Evolutionary conservation across 495 filamentous ascomycete genomes (phyloP).

Genomic region (Podospora pseudopauciseta): DNA sequence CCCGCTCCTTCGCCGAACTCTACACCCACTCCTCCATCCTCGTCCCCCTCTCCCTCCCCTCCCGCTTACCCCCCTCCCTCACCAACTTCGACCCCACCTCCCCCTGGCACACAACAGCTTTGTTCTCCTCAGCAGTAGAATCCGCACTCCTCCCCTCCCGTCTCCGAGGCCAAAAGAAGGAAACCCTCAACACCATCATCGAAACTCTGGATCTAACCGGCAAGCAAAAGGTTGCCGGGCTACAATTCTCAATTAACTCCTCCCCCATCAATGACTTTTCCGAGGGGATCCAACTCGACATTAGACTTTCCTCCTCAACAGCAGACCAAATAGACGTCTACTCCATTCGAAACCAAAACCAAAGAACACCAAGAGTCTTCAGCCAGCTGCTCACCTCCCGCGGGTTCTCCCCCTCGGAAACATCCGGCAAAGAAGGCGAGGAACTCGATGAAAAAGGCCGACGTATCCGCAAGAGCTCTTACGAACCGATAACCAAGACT

Average conservation of each 20-base stretch:
- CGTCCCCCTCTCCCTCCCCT: constrained; percentile 67
- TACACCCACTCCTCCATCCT: constrained; percentile 71
- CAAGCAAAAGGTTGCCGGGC: constrained; percentile 72
- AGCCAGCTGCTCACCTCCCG: constrained; percentile 30
- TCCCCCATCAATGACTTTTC: constrained; percentile 14
- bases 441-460: constrained; percentile 18
- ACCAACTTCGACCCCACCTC: constrained; percentile 57
- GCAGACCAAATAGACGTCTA: constrained; percentile 27
- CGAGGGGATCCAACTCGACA: constrained; percentile 26
- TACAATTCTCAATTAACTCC: constrained; percentile 52
- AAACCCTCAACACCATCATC: constrained; percentile 60
- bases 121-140: constrained; percentile 76
- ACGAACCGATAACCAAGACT: constrained; percentile 28
- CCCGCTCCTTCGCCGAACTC: constrained; percentile 62
- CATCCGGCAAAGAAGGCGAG: constrained; percentile 20
- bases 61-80: constrained; percentile 58
- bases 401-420: constrained; percentile 17
- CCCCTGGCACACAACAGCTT: constrained; percentile 75
- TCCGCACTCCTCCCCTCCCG: constrained; percentile 74
- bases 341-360: constrained; percentile 14
- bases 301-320: constrained; percentile 23
- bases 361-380: constrained; percentile 23
- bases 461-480: constrained; percentile 18
- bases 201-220: constrained; percentile 71
- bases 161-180: constrained; percentile 52